A percentile compares a stretch with the other conserved stretches of the same genome.
Conservation (phyloP, 73 alveolate genomes). For the Tetrahymena elliotti region DNA sequence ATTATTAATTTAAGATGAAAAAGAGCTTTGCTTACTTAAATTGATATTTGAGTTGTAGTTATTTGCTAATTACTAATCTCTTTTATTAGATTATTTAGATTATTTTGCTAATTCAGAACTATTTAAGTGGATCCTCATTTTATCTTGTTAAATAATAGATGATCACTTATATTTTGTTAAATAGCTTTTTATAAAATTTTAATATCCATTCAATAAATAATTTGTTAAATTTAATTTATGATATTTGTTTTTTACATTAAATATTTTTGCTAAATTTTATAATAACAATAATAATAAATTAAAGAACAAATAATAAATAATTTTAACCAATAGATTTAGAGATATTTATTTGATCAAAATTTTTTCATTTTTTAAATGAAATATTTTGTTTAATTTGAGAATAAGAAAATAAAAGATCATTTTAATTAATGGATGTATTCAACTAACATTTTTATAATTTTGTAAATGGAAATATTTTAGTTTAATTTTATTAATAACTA, state of each 20-base stretch:
- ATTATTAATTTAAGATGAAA: not conserved
- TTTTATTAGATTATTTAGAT: not conserved
- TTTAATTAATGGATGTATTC: too few relatives aligned
- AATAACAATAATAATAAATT: too few relatives aligned
- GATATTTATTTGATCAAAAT: too few relatives aligned
- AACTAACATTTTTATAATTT: too few relatives aligned
- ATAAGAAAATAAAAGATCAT: too few relatives aligned
- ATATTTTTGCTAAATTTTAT: too few relatives aligned
- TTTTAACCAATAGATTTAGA: too few relatives aligned
- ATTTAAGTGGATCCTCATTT: not conserved
- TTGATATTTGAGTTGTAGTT: not conserved
- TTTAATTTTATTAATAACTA: too few relatives aligned
- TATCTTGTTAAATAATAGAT: not conserved
- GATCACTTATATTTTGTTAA: not conserved
- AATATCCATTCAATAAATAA: not conserved
- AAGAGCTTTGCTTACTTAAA: not conserved
- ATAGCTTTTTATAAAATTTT: not conserved
- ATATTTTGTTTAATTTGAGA: too few relatives aligned
- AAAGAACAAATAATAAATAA: too few relatives aligned
- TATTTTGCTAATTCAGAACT: not conserved
- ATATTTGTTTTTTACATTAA: not conserved
- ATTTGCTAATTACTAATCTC: not conserved
- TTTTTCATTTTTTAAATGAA: too few relatives aligned
- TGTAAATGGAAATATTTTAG: too few relatives aligned
- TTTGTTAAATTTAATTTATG: not conserved